A percentile compares a stretch with the other conserved stretches of the same genome.
Conservation (phyloP, 805 yeast genomes). For the Spathaspora passalidarum region DNA sequence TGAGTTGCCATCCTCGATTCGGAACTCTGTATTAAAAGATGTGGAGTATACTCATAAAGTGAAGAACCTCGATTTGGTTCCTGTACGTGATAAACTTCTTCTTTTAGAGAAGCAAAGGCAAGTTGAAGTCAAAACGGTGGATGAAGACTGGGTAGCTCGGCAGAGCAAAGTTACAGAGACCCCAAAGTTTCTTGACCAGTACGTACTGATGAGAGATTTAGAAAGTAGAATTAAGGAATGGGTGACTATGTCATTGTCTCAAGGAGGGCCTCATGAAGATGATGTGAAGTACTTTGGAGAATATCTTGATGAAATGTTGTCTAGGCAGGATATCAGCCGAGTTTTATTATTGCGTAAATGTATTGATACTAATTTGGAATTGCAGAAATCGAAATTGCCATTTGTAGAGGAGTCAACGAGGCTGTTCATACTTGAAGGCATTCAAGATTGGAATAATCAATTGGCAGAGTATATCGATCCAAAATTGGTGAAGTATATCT, state of each 20-base stretch:
- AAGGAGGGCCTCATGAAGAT: slow-evolving; percentile 34
- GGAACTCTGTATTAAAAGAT: slow-evolving; percentile 35
- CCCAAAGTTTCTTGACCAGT: slow-evolving; percentile 16
- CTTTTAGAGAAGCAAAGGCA: slow-evolving; percentile 11
- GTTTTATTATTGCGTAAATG: slow-evolving; percentile 15
- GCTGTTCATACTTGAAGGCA: slow-evolving; percentile 8
- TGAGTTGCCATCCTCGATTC: slow-evolving; percentile 37
- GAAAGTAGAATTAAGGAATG: slow-evolving; percentile 20
- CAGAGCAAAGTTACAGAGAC: slow-evolving; percentile 13
- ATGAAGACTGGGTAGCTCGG: slow-evolving; percentile 19
- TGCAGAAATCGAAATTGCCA: slow-evolving; percentile 1
- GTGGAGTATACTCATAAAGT: slow-evolving; percentile 26
- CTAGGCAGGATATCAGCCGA: slow-evolving; percentile 13
- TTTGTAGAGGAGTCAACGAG: neutral
- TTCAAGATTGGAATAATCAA: slow-evolving; percentile 10
- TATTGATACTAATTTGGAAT: slow-evolving; percentile 2
- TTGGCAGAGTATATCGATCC: slow-evolving; percentile 2
- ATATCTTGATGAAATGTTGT: slow-evolving; percentile 18
- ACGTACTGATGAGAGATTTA: slow-evolving; percentile 11
- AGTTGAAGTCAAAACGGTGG: slow-evolving; percentile 12
- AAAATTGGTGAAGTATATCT: neutral
- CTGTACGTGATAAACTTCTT: slow-evolving; percentile 23
- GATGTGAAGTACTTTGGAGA: slow-evolving; percentile 22
- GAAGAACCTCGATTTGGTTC: slow-evolving; percentile 21
- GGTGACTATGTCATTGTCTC: slow-evolving; percentile 24